These are phyloP conservation scores for Leccinum truebloodii DNA, from an alignment of 768 basidiomycete genomes.

Conservation along the genomic window DNA sequence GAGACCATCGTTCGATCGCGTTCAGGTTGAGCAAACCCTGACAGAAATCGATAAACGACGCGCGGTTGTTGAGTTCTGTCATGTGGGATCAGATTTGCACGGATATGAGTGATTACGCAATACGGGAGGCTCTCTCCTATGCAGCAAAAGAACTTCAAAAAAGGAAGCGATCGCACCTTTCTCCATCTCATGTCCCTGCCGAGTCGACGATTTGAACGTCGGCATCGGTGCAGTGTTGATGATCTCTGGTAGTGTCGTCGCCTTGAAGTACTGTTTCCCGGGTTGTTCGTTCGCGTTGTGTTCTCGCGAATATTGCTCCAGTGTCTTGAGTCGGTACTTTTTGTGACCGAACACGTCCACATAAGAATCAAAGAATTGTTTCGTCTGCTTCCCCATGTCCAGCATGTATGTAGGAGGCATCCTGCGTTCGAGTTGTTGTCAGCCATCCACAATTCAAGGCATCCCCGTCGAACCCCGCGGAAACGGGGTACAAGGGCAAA, in stretches of 20 bases:
- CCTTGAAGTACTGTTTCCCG: slow-evolving; percentile 98
- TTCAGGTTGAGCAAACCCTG: slow-evolving; percentile 92
- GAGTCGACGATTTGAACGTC: slow-evolving; percentile 68
- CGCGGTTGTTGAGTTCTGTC: slow-evolving; percentile 88
- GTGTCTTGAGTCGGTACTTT: slow-evolving; percentile 82
- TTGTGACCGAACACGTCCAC: slow-evolving; percentile 77
- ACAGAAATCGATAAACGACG: slow-evolving; percentile 97
- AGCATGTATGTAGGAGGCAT: slow-evolving; percentile 91
- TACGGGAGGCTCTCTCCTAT: not conserved
- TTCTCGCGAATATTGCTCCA: slow-evolving; percentile 95
- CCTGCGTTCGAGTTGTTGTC: slow-evolving; percentile 40
- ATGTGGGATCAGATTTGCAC: slow-evolving; percentile 18
- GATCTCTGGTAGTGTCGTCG: slow-evolving; percentile 90
- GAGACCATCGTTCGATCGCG: slow-evolving; percentile 94
- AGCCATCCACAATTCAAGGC: not conserved
- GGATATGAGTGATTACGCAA: slow-evolving; percentile 11
- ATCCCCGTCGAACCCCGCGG: not conserved
- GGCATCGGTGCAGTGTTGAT: slow-evolving; percentile 96
- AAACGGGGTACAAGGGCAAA: not conserved
- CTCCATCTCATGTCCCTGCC: slow-evolving; percentile 81
- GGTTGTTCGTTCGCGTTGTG: slow-evolving; percentile 96
- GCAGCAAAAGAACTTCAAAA: not conserved
- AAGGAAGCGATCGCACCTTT: slow-evolving; percentile 59
- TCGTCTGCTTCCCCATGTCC: slow-evolving; percentile 93
- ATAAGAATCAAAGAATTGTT: slow-evolving; percentile 87